phyloP scores from a whole-genome alignment of 768 basidiomycete species.

The Hortiboletus flavorubellus region DNA sequence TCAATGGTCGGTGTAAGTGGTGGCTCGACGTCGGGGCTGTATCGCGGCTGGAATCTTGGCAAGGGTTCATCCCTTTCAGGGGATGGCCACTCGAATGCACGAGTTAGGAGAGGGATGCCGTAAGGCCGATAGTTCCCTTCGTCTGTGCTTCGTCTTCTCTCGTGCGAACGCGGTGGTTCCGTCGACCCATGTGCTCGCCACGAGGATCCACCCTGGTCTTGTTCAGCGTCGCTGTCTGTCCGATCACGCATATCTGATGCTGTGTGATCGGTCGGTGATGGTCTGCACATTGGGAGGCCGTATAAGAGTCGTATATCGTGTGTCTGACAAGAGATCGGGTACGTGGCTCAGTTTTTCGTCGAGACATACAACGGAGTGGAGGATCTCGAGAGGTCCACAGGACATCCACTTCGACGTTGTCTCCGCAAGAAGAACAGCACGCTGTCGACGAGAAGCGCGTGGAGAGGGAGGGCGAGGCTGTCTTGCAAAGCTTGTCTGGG shows the following conservation, averaged over 20 bases:
- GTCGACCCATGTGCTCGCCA: constrained; percentile 16
- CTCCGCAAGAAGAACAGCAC: constrained; percentile 4
- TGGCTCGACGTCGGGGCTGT: constrained; percentile 8
- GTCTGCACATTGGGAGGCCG: constrained; percentile 26
- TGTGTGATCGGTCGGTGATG: constrained; percentile 19
- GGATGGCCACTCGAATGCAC: constrained; percentile 25
- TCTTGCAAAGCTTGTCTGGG: constrained; percentile 3
- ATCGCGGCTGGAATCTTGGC: constrained; percentile 9
- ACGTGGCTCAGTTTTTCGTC: constrained; percentile 16
- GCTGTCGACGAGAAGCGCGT: constrained; percentile 10
- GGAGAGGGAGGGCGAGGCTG: constrained; percentile 1
- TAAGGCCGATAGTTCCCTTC: constrained; percentile 9
- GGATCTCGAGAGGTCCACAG: constrained; percentile 15
- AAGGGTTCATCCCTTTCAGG: constrained; percentile 16
- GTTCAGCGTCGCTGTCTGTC: constrained; percentile 41
- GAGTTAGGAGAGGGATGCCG: constrained; percentile 18
- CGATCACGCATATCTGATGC: constrained; percentile 24
- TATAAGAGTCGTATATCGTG: constrained; percentile 17
- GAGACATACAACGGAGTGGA: constrained; percentile 14
- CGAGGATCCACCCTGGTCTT: constrained; percentile 44
- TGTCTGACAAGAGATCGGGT: constrained; percentile 13
- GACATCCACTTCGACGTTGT: constrained; percentile 22
- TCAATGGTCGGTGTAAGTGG: constrained; percentile 17
- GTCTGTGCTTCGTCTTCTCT: constrained; percentile 19
- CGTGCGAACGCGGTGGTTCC: constrained; percentile 5